Conservation (phyloP, 1,139 yeast species). For the Magnusiomyces paraingens region DNA sequence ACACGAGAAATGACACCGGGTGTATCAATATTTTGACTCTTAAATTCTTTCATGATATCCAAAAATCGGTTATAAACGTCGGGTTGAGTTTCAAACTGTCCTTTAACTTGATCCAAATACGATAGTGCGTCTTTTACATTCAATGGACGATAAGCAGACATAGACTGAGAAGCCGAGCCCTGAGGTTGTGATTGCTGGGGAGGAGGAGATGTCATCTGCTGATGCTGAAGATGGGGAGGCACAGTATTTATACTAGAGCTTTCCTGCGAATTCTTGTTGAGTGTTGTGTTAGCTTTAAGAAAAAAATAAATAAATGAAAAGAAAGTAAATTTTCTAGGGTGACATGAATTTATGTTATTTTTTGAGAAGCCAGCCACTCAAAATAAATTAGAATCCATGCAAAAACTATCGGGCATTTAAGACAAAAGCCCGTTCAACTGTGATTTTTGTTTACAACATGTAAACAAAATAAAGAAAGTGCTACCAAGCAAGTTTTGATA, state of each 20-base stretch:
- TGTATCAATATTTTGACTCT: conserved; percentile 90
- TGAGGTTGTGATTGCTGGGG: conserved; percentile 14
- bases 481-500: too few relatives aligned
- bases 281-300: conserved; percentile 1
- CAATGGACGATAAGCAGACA: conserved; percentile 61
- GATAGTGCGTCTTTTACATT: conserved; percentile 95
- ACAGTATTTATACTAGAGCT: conserved; percentile 10
- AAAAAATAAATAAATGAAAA: not conserved
- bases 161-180: conserved; percentile 23
- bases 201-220: conserved; percentile 9
- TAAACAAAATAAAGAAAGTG: not conserved
- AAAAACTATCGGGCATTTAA: not conserved
- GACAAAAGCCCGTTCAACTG: too few relatives aligned
- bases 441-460: not conserved
- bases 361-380: not conserved
- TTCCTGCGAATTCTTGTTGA: conserved; percentile 12
- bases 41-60: conserved; percentile 98
- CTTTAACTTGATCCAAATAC: conserved; percentile 90
- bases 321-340: not conserved
- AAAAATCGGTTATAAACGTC: conserved; percentile 93
- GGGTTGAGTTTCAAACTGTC: conserved; percentile 85
- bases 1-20: conserved; percentile 98
- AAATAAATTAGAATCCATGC: not conserved
- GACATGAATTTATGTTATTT: not conserved
- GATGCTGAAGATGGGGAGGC: conserved; percentile 12